Conservation (phyloP, 148 eudicot genomes). For the Pouteria glomerata region DNA sequence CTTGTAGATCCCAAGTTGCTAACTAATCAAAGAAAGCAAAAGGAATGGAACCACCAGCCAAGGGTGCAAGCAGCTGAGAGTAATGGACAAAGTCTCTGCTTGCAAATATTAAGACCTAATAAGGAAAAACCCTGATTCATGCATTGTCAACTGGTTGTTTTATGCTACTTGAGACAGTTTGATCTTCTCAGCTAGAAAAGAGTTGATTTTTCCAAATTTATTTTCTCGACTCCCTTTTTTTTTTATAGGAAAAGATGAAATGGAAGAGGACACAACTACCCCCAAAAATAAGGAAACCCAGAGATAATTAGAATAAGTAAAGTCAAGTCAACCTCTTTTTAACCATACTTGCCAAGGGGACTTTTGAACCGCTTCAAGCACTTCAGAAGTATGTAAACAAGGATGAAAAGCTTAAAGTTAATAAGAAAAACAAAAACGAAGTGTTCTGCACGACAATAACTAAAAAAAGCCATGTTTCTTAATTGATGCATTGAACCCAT, state of each 20-base stretch:
- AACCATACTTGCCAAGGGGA: too few relatives aligned
- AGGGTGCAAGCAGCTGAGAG: not conserved
- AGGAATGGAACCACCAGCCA: not conserved
- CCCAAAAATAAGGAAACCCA: not conserved
- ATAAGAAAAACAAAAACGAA: not conserved
- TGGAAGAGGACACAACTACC: not conserved
- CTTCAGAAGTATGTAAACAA: too few relatives aligned
- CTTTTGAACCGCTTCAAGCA: too few relatives aligned
- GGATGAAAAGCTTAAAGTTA: not conserved
- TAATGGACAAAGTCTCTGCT: not conserved
- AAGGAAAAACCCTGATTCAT: not conserved
- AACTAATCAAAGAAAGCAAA: not conserved
- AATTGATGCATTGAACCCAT: not conserved
- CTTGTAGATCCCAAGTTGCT: too few relatives aligned
- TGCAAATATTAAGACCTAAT: not conserved
- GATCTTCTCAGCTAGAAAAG: not conserved
- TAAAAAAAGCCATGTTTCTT: not conserved
- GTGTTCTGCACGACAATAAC: not conserved
- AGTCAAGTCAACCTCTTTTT: constrained; percentile 2
- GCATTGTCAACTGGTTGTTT: not conserved
- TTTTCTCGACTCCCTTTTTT: not conserved
- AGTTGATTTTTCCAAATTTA: not conserved
- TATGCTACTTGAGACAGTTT: not conserved
- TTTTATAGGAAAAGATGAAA: not conserved
- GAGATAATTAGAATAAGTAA: not conserved